Evolutionary conservation across 2,329 filamentous ascomycete genomes (phyloP), one percentile per base, ranked within the genome.

Genomic region (Aspergillus texensis): DNA sequence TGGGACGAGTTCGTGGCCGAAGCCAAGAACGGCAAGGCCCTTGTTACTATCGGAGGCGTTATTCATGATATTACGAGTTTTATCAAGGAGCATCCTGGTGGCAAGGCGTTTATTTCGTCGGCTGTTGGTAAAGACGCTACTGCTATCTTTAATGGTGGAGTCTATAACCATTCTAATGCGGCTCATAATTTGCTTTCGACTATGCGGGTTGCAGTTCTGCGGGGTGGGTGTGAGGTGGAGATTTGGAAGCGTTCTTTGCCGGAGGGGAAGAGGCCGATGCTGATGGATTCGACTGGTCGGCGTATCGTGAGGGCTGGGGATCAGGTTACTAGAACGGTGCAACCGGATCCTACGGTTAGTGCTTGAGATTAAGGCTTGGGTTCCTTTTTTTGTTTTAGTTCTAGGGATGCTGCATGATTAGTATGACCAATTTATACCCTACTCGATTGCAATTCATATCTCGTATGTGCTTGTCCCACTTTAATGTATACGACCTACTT

Each of bases 81-180:
- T 79, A 89, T 94, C 81, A 55, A 89, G 77, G 89, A 93, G 71
- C 92, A 95, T 76, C 92, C 92, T 6, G 92, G 92, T 82, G 92
- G 92, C 74, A 91, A 90, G 82, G 88, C 90, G 34, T 87, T 94
- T 79, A 94, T 94, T 79, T 86, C 83, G 62, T 89, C 89, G 26
- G 91, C 88, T 53, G 86, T 94, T 62, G 92, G 92, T 74, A 94
- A 94, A 82, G 92, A 95, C 67, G 91, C 91, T 58, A 94, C 92
- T 16, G 90, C 91, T 68, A 91, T 92, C 79, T 94, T 95, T 85
- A 94, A 94, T 77, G 92, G 91, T 66, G 92, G 91, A 78, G 90
- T 95, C 64, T 94, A 94, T 81, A 85, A 88, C 74, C 91, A 95
- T 83, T 92, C 89, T 74, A 94, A 94, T 79, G 91, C 91, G 61